Conservation (phyloP, 208 protist genomes). For the Porcisia hertigi region DNA sequence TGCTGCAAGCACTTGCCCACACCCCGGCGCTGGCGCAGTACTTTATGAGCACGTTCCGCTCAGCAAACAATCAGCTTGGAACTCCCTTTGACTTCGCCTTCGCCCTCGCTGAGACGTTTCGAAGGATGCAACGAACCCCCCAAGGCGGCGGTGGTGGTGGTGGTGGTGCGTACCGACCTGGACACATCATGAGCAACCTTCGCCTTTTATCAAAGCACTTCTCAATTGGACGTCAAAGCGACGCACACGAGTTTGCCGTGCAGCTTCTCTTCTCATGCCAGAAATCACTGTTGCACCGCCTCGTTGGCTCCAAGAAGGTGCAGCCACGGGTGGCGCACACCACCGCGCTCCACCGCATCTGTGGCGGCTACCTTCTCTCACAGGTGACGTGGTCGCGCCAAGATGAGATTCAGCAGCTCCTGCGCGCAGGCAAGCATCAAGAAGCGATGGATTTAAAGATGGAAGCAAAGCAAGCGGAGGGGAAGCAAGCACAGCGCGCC, state of each 20-base stretch:
- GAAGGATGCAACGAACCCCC: constrained; percentile 50
- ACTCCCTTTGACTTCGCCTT: constrained; percentile 85
- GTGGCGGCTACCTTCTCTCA: constrained; percentile 84
- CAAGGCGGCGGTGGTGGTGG: constrained; percentile 13
- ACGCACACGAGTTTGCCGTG: constrained; percentile 92
- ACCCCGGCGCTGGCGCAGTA: constrained; percentile 86
- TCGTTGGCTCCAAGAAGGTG: constrained; percentile 73
- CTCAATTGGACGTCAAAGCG: constrained; percentile 78
- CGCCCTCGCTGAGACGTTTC: constrained; percentile 77
- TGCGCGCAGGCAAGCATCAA: constrained; percentile 63
- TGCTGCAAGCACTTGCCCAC: constrained; percentile 87
- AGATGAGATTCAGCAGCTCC: constrained; percentile 82
- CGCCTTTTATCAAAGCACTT: constrained; percentile 76
- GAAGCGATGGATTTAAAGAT: constrained; percentile 79
- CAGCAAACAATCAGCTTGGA: constrained; percentile 47
- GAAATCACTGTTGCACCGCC: constrained; percentile 74
- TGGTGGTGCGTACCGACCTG: constrained; percentile 53
- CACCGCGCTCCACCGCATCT: constrained; percentile 79
- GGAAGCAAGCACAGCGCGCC: constrained; percentile 1
- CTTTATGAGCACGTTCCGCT: constrained; percentile 66
- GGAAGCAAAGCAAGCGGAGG: constrained; percentile 26
- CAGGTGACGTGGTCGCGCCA: constrained; percentile 76
- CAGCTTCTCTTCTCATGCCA: constrained; percentile 83
- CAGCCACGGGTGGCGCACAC: constrained; percentile 62
- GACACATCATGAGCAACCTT: constrained; percentile 60